Conservation (phyloP, 371 early-diverging fungal species). For the Mortierella sp. region DNA sequence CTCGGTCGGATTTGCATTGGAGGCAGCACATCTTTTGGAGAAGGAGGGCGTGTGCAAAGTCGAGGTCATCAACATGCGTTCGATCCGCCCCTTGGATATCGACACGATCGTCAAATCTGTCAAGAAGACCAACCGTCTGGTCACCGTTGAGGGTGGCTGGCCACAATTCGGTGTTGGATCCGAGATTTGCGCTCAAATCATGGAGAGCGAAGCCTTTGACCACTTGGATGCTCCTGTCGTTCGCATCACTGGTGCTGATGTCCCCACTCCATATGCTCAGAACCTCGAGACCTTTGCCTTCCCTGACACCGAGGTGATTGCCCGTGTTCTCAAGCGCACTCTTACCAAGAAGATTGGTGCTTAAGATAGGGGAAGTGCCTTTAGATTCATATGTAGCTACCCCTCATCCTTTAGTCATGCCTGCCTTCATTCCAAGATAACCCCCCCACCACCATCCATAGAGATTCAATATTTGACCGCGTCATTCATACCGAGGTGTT, state of each 20-base stretch:
- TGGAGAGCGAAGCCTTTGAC: constrained; percentile 97
- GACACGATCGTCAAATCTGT: constrained; percentile 92
- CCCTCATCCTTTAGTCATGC: too few relatives aligned
- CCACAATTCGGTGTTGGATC: constrained; percentile 97
- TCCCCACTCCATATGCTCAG: constrained; percentile 98
- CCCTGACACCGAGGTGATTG: constrained; percentile 91
- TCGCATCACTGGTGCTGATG: constrained; percentile 97
- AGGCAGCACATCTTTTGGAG: constrained; percentile 91
- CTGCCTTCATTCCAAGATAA: too few relatives aligned
- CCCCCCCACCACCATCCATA: too few relatives aligned
- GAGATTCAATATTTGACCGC: too few relatives aligned
- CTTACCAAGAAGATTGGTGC: constrained; percentile 64
- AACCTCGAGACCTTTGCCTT: constrained; percentile 94
- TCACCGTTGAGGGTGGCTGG: constrained; percentile 99
- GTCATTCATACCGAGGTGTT: too few relatives aligned
- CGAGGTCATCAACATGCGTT: constrained; percentile 97
- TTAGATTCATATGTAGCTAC: too few relatives aligned
- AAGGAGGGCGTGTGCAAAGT: constrained; percentile 82
- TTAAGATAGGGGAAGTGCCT: too few relatives aligned
- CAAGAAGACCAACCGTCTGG: constrained; percentile 97
- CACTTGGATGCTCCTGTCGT: constrained; percentile 96
- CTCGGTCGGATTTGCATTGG: constrained; percentile 88
- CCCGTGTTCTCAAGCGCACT: constrained; percentile 74
- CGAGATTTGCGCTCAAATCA: constrained; percentile 96
- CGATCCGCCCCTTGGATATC: constrained; percentile 97